Conservation (phyloP, 331 rosid species). For the Spiraea crenata region DNA sequence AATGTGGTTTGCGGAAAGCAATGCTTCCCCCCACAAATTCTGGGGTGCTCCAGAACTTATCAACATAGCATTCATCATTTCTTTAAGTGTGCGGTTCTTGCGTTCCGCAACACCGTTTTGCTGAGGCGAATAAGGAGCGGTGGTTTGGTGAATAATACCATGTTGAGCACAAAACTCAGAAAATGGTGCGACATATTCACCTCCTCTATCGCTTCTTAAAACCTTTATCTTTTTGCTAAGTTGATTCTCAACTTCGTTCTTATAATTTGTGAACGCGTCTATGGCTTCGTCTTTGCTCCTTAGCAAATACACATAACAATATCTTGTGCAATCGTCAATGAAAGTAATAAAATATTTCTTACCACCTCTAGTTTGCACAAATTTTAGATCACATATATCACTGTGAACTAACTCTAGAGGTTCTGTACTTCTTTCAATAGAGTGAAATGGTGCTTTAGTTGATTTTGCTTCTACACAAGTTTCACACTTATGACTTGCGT, state of each 20-base stretch:
- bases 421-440: neutral
- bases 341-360: neutral
- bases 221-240: slow-evolving; percentile 9
- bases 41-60: neutral
- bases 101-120: neutral
- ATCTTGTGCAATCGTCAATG: neutral
- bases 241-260: slow-evolving; percentile 14
- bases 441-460: neutral
- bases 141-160: neutral
- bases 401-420: neutral
- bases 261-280: neutral
- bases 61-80: neutral
- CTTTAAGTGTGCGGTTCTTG: neutral
- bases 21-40: neutral
- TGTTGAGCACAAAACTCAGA: neutral
- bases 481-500: neutral
- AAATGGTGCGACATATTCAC: slow-evolving; percentile 7
- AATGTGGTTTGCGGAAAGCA: neutral
- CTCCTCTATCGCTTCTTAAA: neutral
- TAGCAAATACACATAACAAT: neutral
- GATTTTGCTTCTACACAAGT: neutral
- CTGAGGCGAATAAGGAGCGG: neutral
- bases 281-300: neutral
- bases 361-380: neutral
- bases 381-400: neutral